Evolutionary conservation across 2,329 filamentous ascomycete species (phyloP), one percentile per base, ranked within the genome.

Genomic region (Ascochyta viciae-villosae): DNA sequence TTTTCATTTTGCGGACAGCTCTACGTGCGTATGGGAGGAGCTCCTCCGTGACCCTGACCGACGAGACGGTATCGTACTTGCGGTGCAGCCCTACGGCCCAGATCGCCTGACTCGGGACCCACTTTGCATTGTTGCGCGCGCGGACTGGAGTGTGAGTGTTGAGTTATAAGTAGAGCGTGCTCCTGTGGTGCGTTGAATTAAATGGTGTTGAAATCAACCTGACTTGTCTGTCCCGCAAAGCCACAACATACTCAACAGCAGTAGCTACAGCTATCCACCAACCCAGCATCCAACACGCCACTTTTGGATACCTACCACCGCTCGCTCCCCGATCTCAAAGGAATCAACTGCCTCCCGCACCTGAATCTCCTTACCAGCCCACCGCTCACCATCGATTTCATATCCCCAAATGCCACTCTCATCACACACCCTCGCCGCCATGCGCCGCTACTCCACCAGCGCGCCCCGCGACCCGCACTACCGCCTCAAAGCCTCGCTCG

Each of bases 371-470:
- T 29, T 29, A 3, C 13, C 22, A 8, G 10, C 5, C 7, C 38
- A 15, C 34, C 27, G 22, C 29, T 29, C 29, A 13, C 46, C 27
- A n/a, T 24, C 31, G 4, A 45, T 29, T 22, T 31, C 29, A 16
- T 16, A 12, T 26, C 0, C 5, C 27, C 55, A 66, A 49, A 76
- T 75, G 73, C 64, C 69, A 6, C 31, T 72, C 50, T 63, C 70
- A 39, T 64, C 72, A 52, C 71, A 74, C 53, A 66, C 67, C 27
- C 40, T 74, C 38, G 54, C 65, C 44, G 68, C 71, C 19, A 50
- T 76, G 33, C 70, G 74, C 42, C 73, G 68, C 48, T 77, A 77
- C 65, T 75, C 74, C 0, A 70, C 73, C 16, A 60, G 64, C 16
- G 43, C 72, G 13, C 70, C 72, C 1, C 73, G 70, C 53, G 72